Conservation (phyloP, 1,284 basidiomycete species). For the Cutaneotrichosporon sp. region DNA sequence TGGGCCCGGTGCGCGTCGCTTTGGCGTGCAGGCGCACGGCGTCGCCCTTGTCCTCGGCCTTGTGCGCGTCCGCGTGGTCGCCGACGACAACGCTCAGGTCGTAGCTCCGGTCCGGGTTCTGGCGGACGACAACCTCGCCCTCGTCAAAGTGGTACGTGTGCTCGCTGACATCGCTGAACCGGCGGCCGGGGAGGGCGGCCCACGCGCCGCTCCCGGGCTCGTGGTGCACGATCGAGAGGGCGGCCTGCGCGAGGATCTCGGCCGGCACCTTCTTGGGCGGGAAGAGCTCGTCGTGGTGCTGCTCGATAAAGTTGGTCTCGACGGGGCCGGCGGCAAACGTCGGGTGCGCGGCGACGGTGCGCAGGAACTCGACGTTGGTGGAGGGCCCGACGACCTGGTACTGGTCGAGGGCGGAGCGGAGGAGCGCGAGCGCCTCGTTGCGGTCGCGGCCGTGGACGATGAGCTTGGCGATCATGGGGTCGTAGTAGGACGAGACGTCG, state of each 20-base stretch:
- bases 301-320: constrained; percentile 87
- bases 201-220: constrained; percentile 59
- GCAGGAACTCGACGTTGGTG: constrained; percentile 88
- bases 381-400: constrained; percentile 88
- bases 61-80: constrained; percentile 9
- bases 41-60: constrained; percentile 17
- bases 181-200: constrained; percentile 66
- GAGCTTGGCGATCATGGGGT: constrained; percentile 74
- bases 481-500: constrained; percentile 89
- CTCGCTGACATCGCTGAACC: constrained; percentile 62
- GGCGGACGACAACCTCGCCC: constrained; percentile 28
- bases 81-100: constrained; percentile 22
- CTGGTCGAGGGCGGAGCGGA: constrained; percentile 77
- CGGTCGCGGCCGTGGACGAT: constrained; percentile 85
- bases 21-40: constrained; percentile 16
- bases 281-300: constrained; percentile 71
- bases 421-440: constrained; percentile 77
- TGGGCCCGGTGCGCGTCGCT: constrained; percentile 21
- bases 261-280: constrained; percentile 63
- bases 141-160: constrained; percentile 37
- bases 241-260: constrained; percentile 72
- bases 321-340: constrained; percentile 79
- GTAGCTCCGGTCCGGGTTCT: constrained; percentile 22
- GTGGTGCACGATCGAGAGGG: constrained; percentile 70
- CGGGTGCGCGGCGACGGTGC: constrained; percentile 71